Evolutionary conservation across 495 filamentous ascomycete species (phyloP).

Genomic region (Hypoxylon perforatum): DNA sequence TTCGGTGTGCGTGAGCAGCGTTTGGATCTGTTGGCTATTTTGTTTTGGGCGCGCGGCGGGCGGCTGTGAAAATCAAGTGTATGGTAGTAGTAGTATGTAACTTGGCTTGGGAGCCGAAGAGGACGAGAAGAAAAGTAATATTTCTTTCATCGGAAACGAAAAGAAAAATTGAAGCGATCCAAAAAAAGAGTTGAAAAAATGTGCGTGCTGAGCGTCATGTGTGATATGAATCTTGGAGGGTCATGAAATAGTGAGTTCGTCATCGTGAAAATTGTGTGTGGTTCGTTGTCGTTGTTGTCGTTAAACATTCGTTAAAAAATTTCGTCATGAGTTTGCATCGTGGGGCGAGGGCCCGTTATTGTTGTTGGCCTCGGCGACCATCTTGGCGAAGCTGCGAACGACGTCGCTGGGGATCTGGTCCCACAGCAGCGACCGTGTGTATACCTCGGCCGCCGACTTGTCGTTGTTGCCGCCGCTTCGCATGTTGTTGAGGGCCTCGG

Average conservation of each 20-base stretch:
- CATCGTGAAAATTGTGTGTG: conserved; percentile 18
- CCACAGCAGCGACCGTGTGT: conserved; percentile 93
- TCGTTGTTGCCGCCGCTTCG: conserved; percentile 72
- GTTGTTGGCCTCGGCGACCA: conserved; percentile 73
- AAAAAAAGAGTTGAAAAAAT: conserved; percentile 8
- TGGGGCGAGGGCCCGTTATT: conserved; percentile 45
- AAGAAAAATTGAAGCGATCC: conserved; percentile 32
- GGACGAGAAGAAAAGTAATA: conserved; percentile 24
- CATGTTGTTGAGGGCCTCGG: conserved; percentile 85
- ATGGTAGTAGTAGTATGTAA: conserved; percentile 14
- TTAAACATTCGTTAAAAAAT: conserved; percentile 40
- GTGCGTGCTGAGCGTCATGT: too few relatives aligned
- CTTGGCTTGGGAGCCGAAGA: too few relatives aligned
- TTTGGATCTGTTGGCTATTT: conserved; percentile 36
- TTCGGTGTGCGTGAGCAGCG: conserved; percentile 45
- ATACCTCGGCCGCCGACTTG: conserved; percentile 82
- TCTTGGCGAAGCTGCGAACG: conserved; percentile 89
- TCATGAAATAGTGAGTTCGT: conserved; percentile 23
- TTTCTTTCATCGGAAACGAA: conserved; percentile 36
- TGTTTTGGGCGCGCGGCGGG: conserved; percentile 33
- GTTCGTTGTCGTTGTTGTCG: conserved; percentile 27
- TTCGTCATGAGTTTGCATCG: conserved; percentile 52
- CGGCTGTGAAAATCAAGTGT: conserved; percentile 33
- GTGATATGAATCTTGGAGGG: background rate
- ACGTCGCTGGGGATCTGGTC: conserved; percentile 92